These are phyloP conservation scores for Brassica cretica DNA, from an alignment of 345 rosid species.

Conservation along the genomic window DNA sequence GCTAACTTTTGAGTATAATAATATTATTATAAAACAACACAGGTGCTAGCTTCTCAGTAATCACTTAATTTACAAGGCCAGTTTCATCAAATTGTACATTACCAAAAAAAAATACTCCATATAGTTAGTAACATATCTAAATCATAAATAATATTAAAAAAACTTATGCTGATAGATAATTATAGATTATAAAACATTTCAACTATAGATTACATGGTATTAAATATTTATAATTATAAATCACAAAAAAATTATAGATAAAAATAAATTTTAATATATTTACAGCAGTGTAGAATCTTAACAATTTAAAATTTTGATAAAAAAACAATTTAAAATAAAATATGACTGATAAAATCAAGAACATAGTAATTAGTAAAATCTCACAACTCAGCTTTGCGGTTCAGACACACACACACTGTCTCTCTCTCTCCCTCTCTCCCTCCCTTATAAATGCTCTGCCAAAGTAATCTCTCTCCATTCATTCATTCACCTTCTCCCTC, in stretches of 20 bases:
- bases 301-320: neutral
- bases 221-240: too few species aligned
- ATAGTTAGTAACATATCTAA: neutral
- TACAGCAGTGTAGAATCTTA: neutral
- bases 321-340: neutral
- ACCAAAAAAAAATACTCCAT: neutral
- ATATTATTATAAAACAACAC: neutral
- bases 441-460: slow-evolving; percentile 38
- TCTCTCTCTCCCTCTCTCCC: neutral
- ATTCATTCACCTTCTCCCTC: slow-evolving; percentile 37
- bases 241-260: too few species aligned
- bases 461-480: slow-evolving; percentile 41
- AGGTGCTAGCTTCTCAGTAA: neutral
- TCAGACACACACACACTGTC: neutral
- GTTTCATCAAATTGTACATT: neutral
- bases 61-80: neutral
- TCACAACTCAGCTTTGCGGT: neutral
- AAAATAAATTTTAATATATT: neutral
- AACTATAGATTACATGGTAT: neutral
- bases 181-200: too few species aligned
- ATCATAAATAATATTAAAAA: neutral
- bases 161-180: too few species aligned
- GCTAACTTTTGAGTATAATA: slow-evolving; percentile 1
- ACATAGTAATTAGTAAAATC: neutral
- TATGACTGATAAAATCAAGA: neutral